phyloP scores from a whole-genome alignment of 148 eudicot species.

The Cornus suecica region DNA sequence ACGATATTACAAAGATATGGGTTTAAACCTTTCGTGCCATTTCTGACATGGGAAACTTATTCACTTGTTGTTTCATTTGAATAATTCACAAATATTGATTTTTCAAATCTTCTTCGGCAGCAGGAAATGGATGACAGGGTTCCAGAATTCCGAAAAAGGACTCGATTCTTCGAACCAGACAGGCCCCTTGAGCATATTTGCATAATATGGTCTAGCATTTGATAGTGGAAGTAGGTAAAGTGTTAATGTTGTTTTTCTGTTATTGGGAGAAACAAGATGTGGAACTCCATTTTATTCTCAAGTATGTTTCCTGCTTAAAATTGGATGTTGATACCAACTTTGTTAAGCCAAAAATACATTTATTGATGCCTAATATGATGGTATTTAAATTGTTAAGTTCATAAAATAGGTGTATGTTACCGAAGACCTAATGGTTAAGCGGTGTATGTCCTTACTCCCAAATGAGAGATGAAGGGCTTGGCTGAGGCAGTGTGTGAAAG shows the following conservation, averaged over 20 bases:
- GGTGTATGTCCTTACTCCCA: no score
- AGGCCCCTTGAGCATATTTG: conserved; percentile 46
- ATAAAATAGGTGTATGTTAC: background rate
- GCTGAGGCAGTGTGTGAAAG: no score
- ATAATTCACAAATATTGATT: conserved; percentile 6
- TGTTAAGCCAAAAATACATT: background rate
- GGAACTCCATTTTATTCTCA: background rate
- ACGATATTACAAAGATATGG: background rate
- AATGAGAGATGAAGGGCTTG: no score
- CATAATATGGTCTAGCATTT: conserved; percentile 20
- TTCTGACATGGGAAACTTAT: background rate
- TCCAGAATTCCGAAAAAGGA: conserved; percentile 39
- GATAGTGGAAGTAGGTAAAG: background rate
- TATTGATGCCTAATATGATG: no score
- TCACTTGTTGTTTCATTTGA: background rate
- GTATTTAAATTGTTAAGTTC: background rate
- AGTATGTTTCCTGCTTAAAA: background rate
- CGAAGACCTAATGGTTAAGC: no score
- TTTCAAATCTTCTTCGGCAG: background rate
- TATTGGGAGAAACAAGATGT: background rate
- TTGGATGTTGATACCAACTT: background rate
- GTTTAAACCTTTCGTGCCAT: background rate
- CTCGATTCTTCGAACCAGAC: conserved; percentile 48
- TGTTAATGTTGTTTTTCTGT: background rate
- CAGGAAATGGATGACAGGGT: conserved; percentile 50